These are phyloP conservation scores for Rhynchospora pubera DNA, from an alignment of 176 grass and related monocot species.

Conservation along the genomic window DNA sequence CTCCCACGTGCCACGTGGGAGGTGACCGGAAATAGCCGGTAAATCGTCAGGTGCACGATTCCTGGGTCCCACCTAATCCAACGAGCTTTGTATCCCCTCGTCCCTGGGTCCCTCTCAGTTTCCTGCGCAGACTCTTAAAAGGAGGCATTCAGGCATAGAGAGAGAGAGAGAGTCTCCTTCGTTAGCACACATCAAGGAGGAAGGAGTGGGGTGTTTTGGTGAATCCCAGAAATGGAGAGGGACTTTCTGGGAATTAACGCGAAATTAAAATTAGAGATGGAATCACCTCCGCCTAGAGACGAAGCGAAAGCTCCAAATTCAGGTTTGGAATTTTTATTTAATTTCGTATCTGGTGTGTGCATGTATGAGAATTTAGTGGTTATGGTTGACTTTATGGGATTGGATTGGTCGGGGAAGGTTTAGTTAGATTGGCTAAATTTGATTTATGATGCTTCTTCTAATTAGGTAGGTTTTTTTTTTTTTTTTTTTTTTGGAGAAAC, in stretches of 20 bases:
- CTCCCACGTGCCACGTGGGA: constrained; percentile 15
- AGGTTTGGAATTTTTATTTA: background rate
- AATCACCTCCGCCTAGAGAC: background rate
- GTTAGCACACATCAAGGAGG: too few relatives aligned
- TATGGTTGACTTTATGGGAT: background rate
- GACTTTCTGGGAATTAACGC: constrained; percentile 20
- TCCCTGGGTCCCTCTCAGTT: background rate
- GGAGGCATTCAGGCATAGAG: background rate
- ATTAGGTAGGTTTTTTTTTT: too few relatives aligned
- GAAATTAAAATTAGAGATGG: background rate
- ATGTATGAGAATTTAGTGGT: background rate
- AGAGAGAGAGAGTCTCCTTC: background rate
- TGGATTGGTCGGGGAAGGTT: too few relatives aligned
- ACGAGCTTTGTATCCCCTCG: background rate
- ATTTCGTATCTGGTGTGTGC: background rate
- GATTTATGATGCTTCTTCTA: background rate
- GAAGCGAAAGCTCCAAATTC: background rate
- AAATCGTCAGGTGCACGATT: constrained; percentile 10
- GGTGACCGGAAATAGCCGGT: background rate
- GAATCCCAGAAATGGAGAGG: background rate
- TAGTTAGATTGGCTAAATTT: constrained; percentile 6
- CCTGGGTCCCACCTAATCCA: constrained; percentile 5
- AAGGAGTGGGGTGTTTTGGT: background rate
- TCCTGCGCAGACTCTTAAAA: background rate
- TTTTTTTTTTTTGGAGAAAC: too few relatives aligned